Evolutionary conservation across 345 rosid genomes (phyloP).

Genomic region (Ceriops tagal): DNA sequence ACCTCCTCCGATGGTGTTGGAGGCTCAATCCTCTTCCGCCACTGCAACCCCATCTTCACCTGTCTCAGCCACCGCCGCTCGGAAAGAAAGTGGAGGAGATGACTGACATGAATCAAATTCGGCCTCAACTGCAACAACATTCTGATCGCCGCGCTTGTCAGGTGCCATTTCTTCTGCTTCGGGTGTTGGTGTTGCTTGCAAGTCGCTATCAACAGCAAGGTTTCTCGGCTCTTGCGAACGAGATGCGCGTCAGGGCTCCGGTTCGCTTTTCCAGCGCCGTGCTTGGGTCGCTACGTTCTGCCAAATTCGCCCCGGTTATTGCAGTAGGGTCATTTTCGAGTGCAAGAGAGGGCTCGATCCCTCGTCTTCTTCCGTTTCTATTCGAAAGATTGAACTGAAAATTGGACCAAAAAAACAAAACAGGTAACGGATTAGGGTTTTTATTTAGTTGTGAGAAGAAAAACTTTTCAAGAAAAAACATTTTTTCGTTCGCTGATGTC

Average conservation of each 20-base stretch:
- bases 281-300: not conserved
- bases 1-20: not conserved
- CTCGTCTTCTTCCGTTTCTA: slow-evolving; percentile 57
- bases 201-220: slow-evolving; percentile 8
- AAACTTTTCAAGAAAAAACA: not conserved
- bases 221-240: slow-evolving; percentile 7
- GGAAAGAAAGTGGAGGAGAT: not conserved
- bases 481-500: too few relatives aligned
- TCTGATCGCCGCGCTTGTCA: slow-evolving; percentile 7
- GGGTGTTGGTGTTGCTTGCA: not conserved
- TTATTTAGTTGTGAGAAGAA: slow-evolving; percentile 7
- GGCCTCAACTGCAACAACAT: slow-evolving; percentile 7
- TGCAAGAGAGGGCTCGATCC: slow-evolving; percentile 21
- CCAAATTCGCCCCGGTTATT: slow-evolving; percentile 1
- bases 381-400: slow-evolving; percentile 9
- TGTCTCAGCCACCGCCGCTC: slow-evolving; percentile 17
- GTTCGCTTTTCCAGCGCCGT: slow-evolving; percentile 17
- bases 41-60: slow-evolving; percentile 12
- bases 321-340: slow-evolving; percentile 13
- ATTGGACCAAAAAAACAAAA: slow-evolving; percentile 10
- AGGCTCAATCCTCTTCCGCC: not conserved
- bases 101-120: not conserved
- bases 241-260: not conserved
- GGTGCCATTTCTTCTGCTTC: slow-evolving; percentile 7
- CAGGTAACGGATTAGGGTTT: slow-evolving; percentile 20